Evolutionary conservation across 495 filamentous ascomycete species (phyloP), one percentile per base, ranked within the genome.

Genomic region (Tuber aestivum): DNA sequence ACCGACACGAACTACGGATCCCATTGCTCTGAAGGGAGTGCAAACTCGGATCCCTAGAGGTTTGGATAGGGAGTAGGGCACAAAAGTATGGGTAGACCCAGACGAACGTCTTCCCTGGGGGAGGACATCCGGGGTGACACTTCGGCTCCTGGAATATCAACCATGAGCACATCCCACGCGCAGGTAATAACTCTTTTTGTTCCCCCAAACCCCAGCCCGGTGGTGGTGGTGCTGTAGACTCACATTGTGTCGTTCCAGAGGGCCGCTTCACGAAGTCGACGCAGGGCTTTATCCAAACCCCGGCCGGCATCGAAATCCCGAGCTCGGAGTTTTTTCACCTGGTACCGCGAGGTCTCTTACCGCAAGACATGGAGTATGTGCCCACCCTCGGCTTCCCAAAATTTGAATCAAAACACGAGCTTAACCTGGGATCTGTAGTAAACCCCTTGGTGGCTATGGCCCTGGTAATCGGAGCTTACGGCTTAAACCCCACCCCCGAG

Each of bases 401-500:
- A n/a, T 48, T 42, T 16, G 27, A 71, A 35, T 65, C 50, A 42
- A 42, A 70, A 21, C 37, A 69, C 41, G 27, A 45, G 72, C 45
- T 65, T 81, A 75, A 81, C 72, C 70, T 77, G n/a, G 16, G 23
- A 21, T 14, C 20, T 20, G 27, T 32, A 83, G 87, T 94, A 72
- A 88, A 92, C 70, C 95, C 96, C 37, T 87, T 97, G 27, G 83
- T 93, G 74, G 85, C 96, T 45, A 83, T 94, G 76, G 41, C 86
- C 71, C 82, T 91, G 82, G 86, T 94, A 76, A 83, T 94, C 73
- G 82, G 85, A 41, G 85, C 91, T 70, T 97, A 93, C 83, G 89
- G 89, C 74, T 81, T 95, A 80, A 92, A 95, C 83, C 96, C 95
- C 18, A 91, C 87, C 75, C 85, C 91, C 61, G 88, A 90, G 72